Conservation (phyloP, 805 yeast species). For the Pichia eremophila region DNA sequence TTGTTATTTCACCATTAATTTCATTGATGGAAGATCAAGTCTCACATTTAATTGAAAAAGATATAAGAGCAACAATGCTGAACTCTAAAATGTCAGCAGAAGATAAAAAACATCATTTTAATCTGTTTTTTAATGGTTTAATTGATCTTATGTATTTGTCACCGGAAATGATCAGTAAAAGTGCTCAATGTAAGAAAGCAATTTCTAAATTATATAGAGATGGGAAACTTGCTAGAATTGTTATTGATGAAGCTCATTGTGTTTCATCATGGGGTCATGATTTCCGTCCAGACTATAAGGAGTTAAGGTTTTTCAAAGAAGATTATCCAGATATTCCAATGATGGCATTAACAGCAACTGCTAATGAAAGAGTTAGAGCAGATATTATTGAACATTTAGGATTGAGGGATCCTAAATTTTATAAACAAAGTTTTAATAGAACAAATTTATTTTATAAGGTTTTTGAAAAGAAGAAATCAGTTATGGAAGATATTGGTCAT, state of each 20-base stretch:
- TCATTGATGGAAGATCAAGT: constrained; percentile 98
- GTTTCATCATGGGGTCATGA: constrained; percentile 99
- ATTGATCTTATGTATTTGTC: constrained; percentile 77
- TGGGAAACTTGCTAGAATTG: constrained; percentile 66
- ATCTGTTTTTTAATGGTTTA: constrained; percentile 53
- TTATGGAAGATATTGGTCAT: constrained; percentile 49
- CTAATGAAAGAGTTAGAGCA: constrained; percentile 78
- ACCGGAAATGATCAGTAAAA: constrained; percentile 87
- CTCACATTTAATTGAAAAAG: constrained; percentile 56
- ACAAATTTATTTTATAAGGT: constrained; percentile 78
- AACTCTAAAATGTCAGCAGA: constrained; percentile 62
- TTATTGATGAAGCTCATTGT: constrained; percentile 97
- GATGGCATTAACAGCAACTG: constrained; percentile 96
- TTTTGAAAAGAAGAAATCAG: constrained; percentile 48
- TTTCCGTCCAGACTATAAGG: constrained; percentile 91
- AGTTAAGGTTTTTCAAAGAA: constrained; percentile 59
- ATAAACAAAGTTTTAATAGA: constrained; percentile 89
- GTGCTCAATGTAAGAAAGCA: constrained; percentile 55
- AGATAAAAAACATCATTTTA: constrained; percentile 55
- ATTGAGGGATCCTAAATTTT: constrained; percentile 48
- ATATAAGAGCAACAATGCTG: constrained; percentile 80
- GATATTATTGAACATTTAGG: constrained; percentile 78
- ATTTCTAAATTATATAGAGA: constrained; percentile 48
- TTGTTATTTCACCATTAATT: constrained; percentile 89
- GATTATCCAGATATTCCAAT: constrained; percentile 76